Base-by-base conservation (phyloP, 345 rosid species). In the Euphorbia pulcherrima region DNA sequence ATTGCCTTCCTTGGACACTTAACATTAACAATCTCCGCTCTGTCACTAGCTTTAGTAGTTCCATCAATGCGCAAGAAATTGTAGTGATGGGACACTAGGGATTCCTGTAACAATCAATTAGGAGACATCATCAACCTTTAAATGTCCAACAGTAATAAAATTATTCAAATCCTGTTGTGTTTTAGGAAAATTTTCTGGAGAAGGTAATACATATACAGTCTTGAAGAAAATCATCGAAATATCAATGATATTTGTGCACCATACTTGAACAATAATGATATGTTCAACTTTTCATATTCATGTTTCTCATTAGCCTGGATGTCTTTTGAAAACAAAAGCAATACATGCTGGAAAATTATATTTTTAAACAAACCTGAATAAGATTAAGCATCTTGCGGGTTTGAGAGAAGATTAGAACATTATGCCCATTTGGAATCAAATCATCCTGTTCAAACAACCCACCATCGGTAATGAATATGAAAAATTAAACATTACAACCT, bases 341-440 rank as follows among this genome's bases (percentile, higher is more conserved):
- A 67, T 3, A n/a, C 6, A 16, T 40, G 27, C 46, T 40, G 27
- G 30, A 67, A 41, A 39, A 39, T 16, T 9, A 40, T 29, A 66
- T 69, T 53, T 65, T 73, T 65, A 57, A 75, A 70, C 88, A 74
- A 77, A 94, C 99, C 97, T 94, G 88, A 70, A 94, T 86, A 53
- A 85, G 90, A 77, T 91, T 84, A 55, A 94, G 92, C 99, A 94
- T 94, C 78, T 94, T 94, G 67, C 97, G 93, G 65, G 97, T 91
- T 78, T 91, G 99, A 46, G 99, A 94, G 79, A 94, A 94, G 73
- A 94, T 88, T 51, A 94, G 92, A 76, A 94, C 89, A 75, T 79
- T 86, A 77, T 94, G 99, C 50, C 97, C 96, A 67, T 81, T 84
- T n/a, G 97, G 93, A 83, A 94, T 87, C 70, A 94, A 77, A 46